These are phyloP conservation scores for Botrytis tulipae DNA, from an alignment of 2,329 filamentous ascomycete species.

Conservation along the genomic window DNA sequence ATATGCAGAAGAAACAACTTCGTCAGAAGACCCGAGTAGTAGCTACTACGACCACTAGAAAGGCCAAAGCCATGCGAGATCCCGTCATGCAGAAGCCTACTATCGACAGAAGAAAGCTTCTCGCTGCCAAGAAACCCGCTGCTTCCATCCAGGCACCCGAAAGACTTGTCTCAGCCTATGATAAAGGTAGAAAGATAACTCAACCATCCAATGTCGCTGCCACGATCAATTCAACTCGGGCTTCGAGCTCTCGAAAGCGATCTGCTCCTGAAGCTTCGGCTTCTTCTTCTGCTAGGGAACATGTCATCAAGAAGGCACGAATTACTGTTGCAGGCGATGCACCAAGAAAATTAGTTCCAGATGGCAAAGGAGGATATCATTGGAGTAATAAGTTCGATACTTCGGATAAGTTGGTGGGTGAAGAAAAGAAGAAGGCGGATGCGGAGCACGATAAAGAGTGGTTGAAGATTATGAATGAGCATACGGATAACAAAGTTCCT, in stretches of 20 bases:
- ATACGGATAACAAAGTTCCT: not conserved
- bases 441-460: not conserved
- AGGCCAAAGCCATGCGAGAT: not conserved
- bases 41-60: too few species aligned
- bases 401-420: not conserved
- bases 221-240: too few species aligned
- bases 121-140: not conserved
- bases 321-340: not conserved
- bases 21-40: not conserved
- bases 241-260: not conserved
- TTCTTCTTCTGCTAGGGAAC: not conserved
- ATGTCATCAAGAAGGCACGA: not conserved
- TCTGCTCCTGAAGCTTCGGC: not conserved
- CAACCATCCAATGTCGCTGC: not conserved
- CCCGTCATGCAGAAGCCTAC: not conserved
- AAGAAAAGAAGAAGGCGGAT: not conserved
- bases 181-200: not conserved
- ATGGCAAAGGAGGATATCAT: not conserved
- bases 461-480: not conserved
- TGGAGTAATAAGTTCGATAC: not conserved
- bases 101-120: not conserved
- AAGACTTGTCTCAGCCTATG: not conserved
- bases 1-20: not conserved
- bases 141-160: not conserved
- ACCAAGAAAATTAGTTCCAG: not conserved